These are phyloP conservation scores for Rauvolfia tetraphylla DNA, from an alignment of 257 asterid species.

Conservation along the genomic window DNA sequence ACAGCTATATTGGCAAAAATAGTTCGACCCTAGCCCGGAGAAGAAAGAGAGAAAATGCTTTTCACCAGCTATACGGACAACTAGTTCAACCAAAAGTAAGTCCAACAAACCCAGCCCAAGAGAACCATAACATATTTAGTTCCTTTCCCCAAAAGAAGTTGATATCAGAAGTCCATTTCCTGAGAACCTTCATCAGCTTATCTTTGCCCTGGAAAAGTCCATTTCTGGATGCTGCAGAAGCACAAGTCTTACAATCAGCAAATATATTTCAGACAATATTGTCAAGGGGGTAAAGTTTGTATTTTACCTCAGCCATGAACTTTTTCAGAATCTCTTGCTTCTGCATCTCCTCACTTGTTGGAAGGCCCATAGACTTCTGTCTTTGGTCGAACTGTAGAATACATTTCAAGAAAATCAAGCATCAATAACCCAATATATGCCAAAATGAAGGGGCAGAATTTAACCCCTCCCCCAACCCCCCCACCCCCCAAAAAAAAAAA, in stretches of 20 bases:
- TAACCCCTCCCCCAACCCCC: too few species aligned
- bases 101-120: neutral
- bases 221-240: slow-evolving; percentile 23
- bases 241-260: slow-evolving; percentile 7
- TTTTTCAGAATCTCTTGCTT: slow-evolving; percentile 48
- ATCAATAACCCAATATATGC: neutral
- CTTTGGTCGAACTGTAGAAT: slow-evolving; percentile 27
- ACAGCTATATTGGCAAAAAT: neutral
- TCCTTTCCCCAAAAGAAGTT: neutral
- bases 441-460: neutral
- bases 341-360: slow-evolving; percentile 46
- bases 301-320: slow-evolving; percentile 43
- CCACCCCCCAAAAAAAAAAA: too few species aligned
- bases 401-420: neutral
- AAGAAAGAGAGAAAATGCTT: neutral
- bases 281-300: neutral
- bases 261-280: neutral
- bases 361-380: slow-evolving; percentile 32
- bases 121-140: neutral
- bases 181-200: neutral
- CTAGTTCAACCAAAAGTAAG: neutral
- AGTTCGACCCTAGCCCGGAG: neutral
- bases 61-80: neutral
- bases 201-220: slow-evolving; percentile 30
- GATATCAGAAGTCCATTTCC: neutral